phyloP scores from a whole-genome alignment of 345 rosid genomes.

The Gossypium longicalyx region DNA sequence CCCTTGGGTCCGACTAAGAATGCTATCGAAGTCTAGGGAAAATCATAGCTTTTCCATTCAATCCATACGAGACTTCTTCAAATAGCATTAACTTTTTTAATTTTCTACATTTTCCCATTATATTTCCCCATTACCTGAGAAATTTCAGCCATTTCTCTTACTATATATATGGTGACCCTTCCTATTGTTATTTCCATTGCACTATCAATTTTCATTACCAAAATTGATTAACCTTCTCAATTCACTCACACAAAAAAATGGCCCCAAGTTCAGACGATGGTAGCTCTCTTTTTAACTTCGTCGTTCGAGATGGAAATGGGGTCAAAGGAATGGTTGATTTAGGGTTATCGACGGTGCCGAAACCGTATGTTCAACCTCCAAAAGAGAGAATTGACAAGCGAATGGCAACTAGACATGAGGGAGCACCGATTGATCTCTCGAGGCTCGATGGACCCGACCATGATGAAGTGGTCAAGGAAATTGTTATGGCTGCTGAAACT shows the following conservation, averaged over 20 bases:
- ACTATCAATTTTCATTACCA: not conserved
- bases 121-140: not conserved
- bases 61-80: no score
- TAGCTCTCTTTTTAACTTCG: slow-evolving; percentile 7
- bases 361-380: slow-evolving; percentile 28
- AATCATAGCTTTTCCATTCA: no score
- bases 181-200: not conserved
- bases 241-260: not conserved
- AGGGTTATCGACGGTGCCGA: not conserved
- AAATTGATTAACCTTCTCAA: not conserved
- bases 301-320: slow-evolving; percentile 5
- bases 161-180: not conserved
- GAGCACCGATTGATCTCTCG: not conserved
- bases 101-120: no score
- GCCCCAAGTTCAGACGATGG: slow-evolving; percentile 1
- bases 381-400: slow-evolving; percentile 15
- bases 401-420: slow-evolving; percentile 9
- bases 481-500: not conserved
- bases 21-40: not conserved
- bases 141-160: not conserved
- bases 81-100: no score
- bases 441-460: not conserved
- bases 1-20: not conserved
- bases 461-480: not conserved
- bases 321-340: slow-evolving; percentile 4